Base-by-base conservation (phyloP, 1,284 basidiomycete genomes). In the Heterobasidion occidentale region DNA sequence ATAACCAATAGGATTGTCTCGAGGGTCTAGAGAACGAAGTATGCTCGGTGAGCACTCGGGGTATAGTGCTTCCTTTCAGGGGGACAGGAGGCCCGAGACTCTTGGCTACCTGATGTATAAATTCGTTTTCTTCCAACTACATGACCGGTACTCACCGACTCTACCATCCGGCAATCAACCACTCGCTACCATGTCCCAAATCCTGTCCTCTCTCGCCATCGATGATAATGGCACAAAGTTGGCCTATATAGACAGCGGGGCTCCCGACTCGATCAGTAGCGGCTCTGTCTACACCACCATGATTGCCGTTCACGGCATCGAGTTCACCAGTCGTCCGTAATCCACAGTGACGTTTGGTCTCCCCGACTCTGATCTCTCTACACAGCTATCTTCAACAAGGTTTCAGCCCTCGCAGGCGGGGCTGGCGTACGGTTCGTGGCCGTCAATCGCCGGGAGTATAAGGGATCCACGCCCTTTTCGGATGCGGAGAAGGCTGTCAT, bases 401-500 rank as follows among this genome's bases (percentile, higher is more conserved):
- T 44, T 9, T 20, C 42, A 19, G 42, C 11, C n/a, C n/a, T 20
- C 38, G 36, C 36, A 7, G 14, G 12, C 36, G 38, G 42, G 7
- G 17, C 14, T 17, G 19, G 27, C 17, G 6, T 51, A 36, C 62
- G 63, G 8, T 51, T 66, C n/a, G 63, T 65, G 17, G 56, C 61
- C 20, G 53, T 65, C 51, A 63, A 61, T 36, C 58, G 64, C 17
- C 63, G 65, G 14, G 52, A 55, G 33, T 68, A 62, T 51, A 53
- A 55, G 5, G 62, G 62, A 8, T 67, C 67, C 9, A 62, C 66
- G 3, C 56, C 61, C 1, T 60, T 64, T 48, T 53, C 61, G 2
- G 12, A 51, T 0, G 55, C 62, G 7, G 70, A 73, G 36, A 35
- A 62, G 6, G 48, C 53, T 1, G 38, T 63, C 1, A 17, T 71